Evolutionary conservation across 371 early-diverging fungal genomes (phyloP).

Genomic region (Smittium culicis): DNA sequence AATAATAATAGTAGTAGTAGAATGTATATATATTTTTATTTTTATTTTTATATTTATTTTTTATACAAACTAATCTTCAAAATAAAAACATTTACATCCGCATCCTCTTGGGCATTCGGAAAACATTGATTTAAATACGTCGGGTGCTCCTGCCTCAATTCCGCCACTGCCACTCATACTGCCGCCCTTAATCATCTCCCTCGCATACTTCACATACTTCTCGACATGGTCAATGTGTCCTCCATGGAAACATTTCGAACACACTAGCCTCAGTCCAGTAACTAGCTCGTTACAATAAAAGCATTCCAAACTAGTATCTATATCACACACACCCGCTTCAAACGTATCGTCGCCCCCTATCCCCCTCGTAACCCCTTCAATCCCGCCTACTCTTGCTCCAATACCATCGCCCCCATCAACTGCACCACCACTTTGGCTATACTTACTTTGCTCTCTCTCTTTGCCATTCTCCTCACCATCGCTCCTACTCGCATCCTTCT

Average conservation of each 20-base stretch:
- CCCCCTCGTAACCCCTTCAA: neutral
- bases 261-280: slow-evolving; percentile 25
- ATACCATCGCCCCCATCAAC: neutral
- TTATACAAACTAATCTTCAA: no score
- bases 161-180: no score
- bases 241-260: slow-evolving; percentile 26
- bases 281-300: slow-evolving; percentile 29
- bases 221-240: slow-evolving; percentile 28
- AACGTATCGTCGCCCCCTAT: neutral
- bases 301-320: slow-evolving; percentile 14
- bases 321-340: neutral
- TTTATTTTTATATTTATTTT: no score
- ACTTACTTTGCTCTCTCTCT: neutral
- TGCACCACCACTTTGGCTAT: no score
- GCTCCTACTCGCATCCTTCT: neutral
- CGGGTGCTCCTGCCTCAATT: no score
- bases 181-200: no score
- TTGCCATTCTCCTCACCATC: neutral
- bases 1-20: no score
- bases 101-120: no score
- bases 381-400: neutral
- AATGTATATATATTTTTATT: no score
- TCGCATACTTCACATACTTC: no score
- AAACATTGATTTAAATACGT: no score
- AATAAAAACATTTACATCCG: no score